Conservation (phyloP, 768 basidiomycete genomes). For the Cubamyces lactineus region DNA sequence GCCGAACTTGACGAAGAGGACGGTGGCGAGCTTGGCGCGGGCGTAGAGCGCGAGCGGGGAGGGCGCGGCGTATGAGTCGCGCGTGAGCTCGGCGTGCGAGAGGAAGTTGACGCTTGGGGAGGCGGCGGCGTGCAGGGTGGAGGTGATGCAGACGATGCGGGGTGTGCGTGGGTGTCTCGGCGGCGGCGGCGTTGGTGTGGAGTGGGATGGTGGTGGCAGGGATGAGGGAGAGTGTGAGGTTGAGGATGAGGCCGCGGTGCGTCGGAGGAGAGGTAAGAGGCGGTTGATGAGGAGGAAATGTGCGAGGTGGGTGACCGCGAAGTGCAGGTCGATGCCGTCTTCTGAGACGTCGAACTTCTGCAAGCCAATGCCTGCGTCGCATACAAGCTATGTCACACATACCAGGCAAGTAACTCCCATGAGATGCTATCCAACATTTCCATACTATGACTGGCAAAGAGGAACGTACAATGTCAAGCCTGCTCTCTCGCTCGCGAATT, state of each 20-base stretch:
- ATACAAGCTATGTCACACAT: slow-evolving; percentile 28
- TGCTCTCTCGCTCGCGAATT: slow-evolving; percentile 26
- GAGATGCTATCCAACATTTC: too few relatives aligned
- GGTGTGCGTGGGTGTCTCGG: slow-evolving; percentile 29
- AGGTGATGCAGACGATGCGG: slow-evolving; percentile 45
- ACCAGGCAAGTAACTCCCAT: too few relatives aligned
- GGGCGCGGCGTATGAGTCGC: slow-evolving; percentile 31
- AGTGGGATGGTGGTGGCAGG: neutral
- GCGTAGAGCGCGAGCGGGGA: slow-evolving; percentile 39
- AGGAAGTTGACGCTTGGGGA: slow-evolving; percentile 39
- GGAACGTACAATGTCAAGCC: slow-evolving; percentile 31
- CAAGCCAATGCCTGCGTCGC: slow-evolving; percentile 36
- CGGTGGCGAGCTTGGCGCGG: slow-evolving; percentile 46
- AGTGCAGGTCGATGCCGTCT: slow-evolving; percentile 35
- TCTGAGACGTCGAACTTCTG: slow-evolving; percentile 31
- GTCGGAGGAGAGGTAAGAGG: slow-evolving; percentile 42
- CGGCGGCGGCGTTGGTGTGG: neutral
- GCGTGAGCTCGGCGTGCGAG: slow-evolving; percentile 42
- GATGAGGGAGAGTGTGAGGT: neutral
- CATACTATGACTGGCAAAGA: neutral
- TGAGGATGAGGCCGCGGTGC: slow-evolving; percentile 34
- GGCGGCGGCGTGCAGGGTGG: slow-evolving; percentile 43
- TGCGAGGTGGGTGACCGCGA: slow-evolving; percentile 41
- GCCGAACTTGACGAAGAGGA: slow-evolving; percentile 41
- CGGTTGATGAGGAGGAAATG: slow-evolving; percentile 48